phyloP scores from a whole-genome alignment of 2,329 filamentous ascomycete species.

The Aspergillaceae sp. region DNA sequence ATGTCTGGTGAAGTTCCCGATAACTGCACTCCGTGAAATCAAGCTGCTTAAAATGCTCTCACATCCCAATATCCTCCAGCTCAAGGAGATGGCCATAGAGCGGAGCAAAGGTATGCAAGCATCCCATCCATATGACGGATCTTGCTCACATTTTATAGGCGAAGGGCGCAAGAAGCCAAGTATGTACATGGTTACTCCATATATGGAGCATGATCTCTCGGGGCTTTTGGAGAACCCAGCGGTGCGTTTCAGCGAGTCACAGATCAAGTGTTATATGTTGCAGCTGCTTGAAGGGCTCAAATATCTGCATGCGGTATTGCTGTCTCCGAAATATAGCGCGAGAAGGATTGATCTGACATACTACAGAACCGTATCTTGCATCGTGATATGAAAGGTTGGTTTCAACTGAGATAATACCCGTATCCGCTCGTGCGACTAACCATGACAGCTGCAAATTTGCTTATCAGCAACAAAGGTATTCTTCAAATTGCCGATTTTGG shows the following conservation, averaged over 20 bases:
- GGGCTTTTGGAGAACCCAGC: constrained; percentile 91
- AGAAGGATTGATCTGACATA: constrained; percentile 7
- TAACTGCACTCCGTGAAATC: constrained; percentile 93
- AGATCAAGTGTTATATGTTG: constrained; percentile 97
- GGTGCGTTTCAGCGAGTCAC: constrained; percentile 74
- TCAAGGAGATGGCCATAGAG: constrained; percentile 97
- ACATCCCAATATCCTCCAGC: constrained; percentile 73
- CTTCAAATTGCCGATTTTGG: constrained; percentile 97
- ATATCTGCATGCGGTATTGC: constrained; percentile 69
- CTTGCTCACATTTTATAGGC: constrained; percentile 30
- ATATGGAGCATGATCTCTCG: constrained; percentile 98
- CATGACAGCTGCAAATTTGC: constrained; percentile 68
- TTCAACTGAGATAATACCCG: not conserved
- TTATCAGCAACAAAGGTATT: constrained; percentile 89
- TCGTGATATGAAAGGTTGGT: constrained; percentile 77
- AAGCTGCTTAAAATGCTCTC: constrained; percentile 94
- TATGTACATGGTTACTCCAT: constrained; percentile 98
- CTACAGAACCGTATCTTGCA: constrained; percentile 68
- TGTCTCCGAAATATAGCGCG: constrained; percentile 1
- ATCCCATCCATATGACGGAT: not conserved
- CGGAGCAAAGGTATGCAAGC: constrained; percentile 48
- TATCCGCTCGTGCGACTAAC: constrained; percentile 4
- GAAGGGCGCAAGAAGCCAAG: constrained; percentile 69
- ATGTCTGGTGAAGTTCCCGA: constrained; percentile 61
- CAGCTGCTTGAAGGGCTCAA: constrained; percentile 82